These are phyloP conservation scores for Salvia rosmarinus DNA, from an alignment of 257 asterid species.

Conservation along the genomic window DNA sequence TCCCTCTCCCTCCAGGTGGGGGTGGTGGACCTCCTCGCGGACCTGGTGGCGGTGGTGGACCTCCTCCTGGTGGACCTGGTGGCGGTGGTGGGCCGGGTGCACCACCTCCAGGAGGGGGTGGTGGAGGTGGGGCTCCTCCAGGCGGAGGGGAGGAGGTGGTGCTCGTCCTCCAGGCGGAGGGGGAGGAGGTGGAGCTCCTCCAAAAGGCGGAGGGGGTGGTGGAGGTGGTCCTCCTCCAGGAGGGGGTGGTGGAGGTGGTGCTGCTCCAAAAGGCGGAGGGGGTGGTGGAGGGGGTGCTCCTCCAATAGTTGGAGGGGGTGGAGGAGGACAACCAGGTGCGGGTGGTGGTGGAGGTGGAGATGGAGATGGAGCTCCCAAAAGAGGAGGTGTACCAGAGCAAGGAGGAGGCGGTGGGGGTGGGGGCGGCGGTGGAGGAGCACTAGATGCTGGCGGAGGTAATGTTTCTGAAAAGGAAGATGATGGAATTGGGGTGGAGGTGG, in stretches of 20 bases:
- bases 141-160: constrained; percentile 43
- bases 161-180: constrained; percentile 28
- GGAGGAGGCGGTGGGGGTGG: constrained; percentile 19
- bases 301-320: constrained; percentile 12
- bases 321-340: constrained; percentile 4
- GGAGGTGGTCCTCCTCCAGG: constrained; percentile 21
- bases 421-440: constrained; percentile 33
- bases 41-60: constrained; percentile 50
- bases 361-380: neutral
- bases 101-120: constrained; percentile 3
- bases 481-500: constrained; percentile 25
- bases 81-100: constrained; percentile 40
- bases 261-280: neutral
- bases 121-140: constrained; percentile 13
- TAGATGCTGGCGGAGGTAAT: neutral
- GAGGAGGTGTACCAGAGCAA: constrained; percentile 12
- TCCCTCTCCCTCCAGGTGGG: constrained; percentile 58
- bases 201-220: constrained; percentile 26
- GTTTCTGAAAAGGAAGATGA: neutral
- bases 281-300: constrained; percentile 21
- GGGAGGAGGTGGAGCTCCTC: constrained; percentile 33
- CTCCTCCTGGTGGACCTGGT: constrained; percentile 40
- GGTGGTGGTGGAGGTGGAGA: constrained; percentile 16
- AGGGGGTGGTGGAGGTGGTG: constrained; percentile 25
- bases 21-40: constrained; percentile 57